Base-by-base conservation (phyloP, 2,329 filamentous ascomycete species). In the Nannizziopsis arthrosporioides region DNA sequence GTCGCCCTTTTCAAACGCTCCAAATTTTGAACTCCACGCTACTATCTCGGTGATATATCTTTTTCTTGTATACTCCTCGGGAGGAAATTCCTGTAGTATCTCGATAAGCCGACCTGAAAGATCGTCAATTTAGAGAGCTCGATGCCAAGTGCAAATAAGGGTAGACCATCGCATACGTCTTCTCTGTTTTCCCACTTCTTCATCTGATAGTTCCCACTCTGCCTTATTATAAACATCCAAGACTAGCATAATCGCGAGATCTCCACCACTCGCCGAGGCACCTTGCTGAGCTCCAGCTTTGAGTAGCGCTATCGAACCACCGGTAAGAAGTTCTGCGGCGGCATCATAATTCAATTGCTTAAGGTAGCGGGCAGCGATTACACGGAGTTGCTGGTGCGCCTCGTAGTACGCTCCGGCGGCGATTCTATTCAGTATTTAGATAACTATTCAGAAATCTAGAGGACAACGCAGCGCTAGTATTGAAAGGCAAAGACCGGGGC, bases 381-480 rank as follows among this genome's bases (percentile, higher is more conserved):
- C 89, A 54, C 92, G 87, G 56, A 94, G 86, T 73, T 98, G 92
- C 68, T 98, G 92, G 70, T 96, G 90, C 50, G 92, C 92, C 76
- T 98, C 92, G 73, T 98, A 98, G 75, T 80, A 95, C 64, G 92
- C 83, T 61, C 89, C 90, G 67, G 93, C 87, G 56, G 80, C 75
- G 67, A 94, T 94, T 68, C 87, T 85, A 59, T 38, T 11, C 11
- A 47, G 15, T 19, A 10, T 1, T 27, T 27, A 27, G 22, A 3
- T 4, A 27, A 27, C 22, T 27, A 27, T 4, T 3, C 7, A 27
- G 22, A n/a, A n/a, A n/a, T n/a, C n/a, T n/a, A n/a, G n/a, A n/a
- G n/a, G n/a, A n/a, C n/a, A n/a, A n/a, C n/a, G n/a, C n/a, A n/a
- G n/a, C 5, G 18, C 11, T 14, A 40, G 38, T 15, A 22, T 4